These are phyloP conservation scores for Cytospora paraplurivora DNA, from an alignment of 2,329 filamentous ascomycete species.

Conservation along the genomic window DNA sequence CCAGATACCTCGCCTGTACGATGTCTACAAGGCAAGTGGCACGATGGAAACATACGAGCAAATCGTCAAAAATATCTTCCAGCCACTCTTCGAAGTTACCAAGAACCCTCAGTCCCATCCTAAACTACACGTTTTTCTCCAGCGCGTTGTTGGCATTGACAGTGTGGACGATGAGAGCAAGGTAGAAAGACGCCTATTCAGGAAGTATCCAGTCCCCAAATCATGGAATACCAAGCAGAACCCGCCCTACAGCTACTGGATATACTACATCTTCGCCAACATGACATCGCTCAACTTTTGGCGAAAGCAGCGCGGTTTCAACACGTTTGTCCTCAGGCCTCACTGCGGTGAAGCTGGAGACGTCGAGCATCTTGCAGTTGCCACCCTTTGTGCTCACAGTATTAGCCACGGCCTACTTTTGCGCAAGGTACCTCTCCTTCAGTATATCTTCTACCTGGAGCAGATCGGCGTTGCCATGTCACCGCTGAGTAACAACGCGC, in stretches of 20 bases:
- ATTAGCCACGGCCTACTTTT: slow-evolving; percentile 94
- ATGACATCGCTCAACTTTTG: slow-evolving; percentile 89
- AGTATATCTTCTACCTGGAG: slow-evolving; percentile 97
- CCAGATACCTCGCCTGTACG: slow-evolving; percentile 90
- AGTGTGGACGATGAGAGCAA: slow-evolving; percentile 99
- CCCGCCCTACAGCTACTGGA: slow-evolving; percentile 98
- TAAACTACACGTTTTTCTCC: slow-evolving; percentile 91
- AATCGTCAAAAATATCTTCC: slow-evolving; percentile 87
- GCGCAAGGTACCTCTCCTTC: slow-evolving; percentile 89
- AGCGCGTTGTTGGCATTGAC: slow-evolving; percentile 95
- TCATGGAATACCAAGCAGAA: slow-evolving; percentile 93
- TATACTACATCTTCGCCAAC: slow-evolving; percentile 96
- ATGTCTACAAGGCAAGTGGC: slow-evolving; percentile 88
- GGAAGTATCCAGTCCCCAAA: slow-evolving; percentile 89
- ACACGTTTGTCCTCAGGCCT: slow-evolving; percentile 88
- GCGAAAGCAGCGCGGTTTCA: slow-evolving; percentile 90
- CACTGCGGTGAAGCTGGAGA: slow-evolving; percentile 98
- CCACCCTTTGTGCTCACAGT: slow-evolving; percentile 89
- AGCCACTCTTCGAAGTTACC: slow-evolving; percentile 92
- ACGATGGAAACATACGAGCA: slow-evolving; percentile 90
- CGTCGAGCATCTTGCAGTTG: slow-evolving; percentile 91
- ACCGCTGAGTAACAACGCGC: slow-evolving; percentile 94
- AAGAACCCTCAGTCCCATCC: slow-evolving; percentile 83
- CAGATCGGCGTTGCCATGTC: slow-evolving; percentile 99
- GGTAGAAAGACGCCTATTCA: slow-evolving; percentile 87